These are phyloP conservation scores for Psophocarpus tetragonolobus DNA, from an alignment of 306 rosid species.

Conservation along the genomic window DNA sequence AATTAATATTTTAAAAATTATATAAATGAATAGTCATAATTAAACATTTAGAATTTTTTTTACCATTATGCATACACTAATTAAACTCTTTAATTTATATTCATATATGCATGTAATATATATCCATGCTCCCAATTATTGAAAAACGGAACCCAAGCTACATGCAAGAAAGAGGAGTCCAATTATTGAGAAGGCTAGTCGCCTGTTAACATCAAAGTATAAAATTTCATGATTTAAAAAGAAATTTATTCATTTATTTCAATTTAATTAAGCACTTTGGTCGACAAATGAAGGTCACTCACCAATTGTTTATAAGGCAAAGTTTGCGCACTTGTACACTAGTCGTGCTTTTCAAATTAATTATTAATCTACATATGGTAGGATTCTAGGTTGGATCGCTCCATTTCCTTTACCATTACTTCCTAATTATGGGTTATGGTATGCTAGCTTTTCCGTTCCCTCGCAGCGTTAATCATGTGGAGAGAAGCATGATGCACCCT, in stretches of 20 bases:
- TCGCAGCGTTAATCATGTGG: background rate
- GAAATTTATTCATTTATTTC: background rate
- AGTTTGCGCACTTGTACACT: conserved; percentile 21
- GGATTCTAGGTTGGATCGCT: background rate
- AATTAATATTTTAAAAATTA: too few species aligned
- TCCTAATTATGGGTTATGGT: background rate
- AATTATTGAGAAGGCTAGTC: conserved; percentile 34
- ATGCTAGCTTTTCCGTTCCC: background rate
- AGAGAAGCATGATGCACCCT: background rate
- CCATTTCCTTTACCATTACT: background rate
- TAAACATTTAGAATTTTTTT: too few species aligned
- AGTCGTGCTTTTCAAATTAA: background rate
- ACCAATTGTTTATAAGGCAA: conserved; percentile 22
- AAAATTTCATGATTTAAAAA: conserved; percentile 20
- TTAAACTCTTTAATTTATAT: too few species aligned
- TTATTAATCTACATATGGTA: background rate
- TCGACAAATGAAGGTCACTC: background rate
- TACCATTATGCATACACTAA: too few species aligned
- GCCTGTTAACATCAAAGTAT: conserved; percentile 30
- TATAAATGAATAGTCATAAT: too few species aligned
- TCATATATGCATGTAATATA: too few species aligned
- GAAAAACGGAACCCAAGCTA: conserved; percentile 2
- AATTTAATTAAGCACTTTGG: background rate
- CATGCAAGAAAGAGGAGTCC: conserved; percentile 24
- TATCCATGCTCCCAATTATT: too few species aligned